Base-by-base conservation (phyloP, 306 rosid species). In the Trifolium pratense region DNA sequence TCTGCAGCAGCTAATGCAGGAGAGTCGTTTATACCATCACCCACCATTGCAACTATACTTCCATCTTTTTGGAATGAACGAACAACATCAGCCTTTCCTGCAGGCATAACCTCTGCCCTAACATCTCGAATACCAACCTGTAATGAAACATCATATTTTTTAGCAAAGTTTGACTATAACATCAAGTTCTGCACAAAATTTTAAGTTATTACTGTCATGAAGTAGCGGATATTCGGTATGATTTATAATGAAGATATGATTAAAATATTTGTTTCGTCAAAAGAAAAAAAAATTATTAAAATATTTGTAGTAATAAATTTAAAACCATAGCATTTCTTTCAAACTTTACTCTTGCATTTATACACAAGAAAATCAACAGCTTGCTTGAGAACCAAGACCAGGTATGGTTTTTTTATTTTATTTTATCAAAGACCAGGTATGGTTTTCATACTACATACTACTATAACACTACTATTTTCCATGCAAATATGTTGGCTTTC, bases 21-120 rank as follows among this genome's bases (percentile, higher is more conserved):
- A 64, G 99, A 95, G 66, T 95, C 99, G 13, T 91, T 95, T 86
- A 94, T 91, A n/a, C 99, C 99, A 23, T 95, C 99, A 26, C 99
- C 99, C 71, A 95, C 99, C 99, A 91, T 95, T 20, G 99, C 99
- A 58, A 95, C 97, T 53, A 71, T 66, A 78, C 89, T 87, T 79
- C 99, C 97, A 78, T 91, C 88, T 25, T 81, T 85, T 67, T 95
- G 97, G 63, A 95, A 91, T 12, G 90, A 90, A 2, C 83, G 88
- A 18, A 95, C 74, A 16, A 86, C 95, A 14, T 91, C 97, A 0
- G 97, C 99, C 83, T 95, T 95, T 82, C 97, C 99, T 1, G 97
- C 96, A 0, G 99, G 99, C 99, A 91, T 82, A 48, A 95, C 97
- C 88, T 95, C 99, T 63, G 97, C 97, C 76, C 89, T 87, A 17